phyloP scores from a whole-genome alignment of 352 stramenopile species.

The Globisporangium heterothallicum region DNA sequence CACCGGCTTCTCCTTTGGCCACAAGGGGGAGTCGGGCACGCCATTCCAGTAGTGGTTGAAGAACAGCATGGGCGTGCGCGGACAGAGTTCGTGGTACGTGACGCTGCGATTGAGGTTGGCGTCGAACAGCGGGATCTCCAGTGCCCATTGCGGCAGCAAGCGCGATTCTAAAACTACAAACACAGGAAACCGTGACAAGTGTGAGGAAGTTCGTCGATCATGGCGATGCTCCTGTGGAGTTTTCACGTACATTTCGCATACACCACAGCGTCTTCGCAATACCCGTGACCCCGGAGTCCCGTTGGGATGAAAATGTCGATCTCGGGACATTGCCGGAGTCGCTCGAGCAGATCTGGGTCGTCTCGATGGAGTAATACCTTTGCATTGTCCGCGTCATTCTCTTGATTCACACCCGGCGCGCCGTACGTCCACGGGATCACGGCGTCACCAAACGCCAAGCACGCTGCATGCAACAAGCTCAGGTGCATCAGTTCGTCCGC shows the following conservation, averaged over 20 bases:
- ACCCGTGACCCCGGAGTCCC: slow-evolving; percentile 28
- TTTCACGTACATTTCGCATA: slow-evolving; percentile 68
- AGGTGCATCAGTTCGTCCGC: slow-evolving; percentile 36
- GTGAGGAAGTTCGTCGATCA: slow-evolving; percentile 1
- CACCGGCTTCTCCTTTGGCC: slow-evolving; percentile 31
- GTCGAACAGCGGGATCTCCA: slow-evolving; percentile 34
- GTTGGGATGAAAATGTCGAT: slow-evolving; percentile 60
- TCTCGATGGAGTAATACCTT: slow-evolving; percentile 22
- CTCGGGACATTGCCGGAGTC: slow-evolving; percentile 51
- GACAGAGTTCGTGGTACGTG: slow-evolving; percentile 51
- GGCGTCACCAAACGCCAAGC: slow-evolving; percentile 32
- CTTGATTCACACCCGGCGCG: slow-evolving; percentile 4
- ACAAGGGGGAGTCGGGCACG: slow-evolving; percentile 18
- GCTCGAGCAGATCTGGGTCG: slow-evolving; percentile 31
- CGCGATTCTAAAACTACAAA: slow-evolving; percentile 30
- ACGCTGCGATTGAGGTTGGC: slow-evolving; percentile 14
- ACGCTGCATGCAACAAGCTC: slow-evolving; percentile 44
- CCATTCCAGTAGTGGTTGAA: slow-evolving; percentile 63
- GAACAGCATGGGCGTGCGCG: slow-evolving; percentile 37
- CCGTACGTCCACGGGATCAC: slow-evolving; percentile 48
- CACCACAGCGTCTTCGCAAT: slow-evolving; percentile 61
- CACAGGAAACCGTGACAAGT: slow-evolving; percentile 1
- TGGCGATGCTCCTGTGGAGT: no score
- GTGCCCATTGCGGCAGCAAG: slow-evolving; percentile 39
- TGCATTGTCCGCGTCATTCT: slow-evolving; percentile 13